These are phyloP conservation scores for Lagenidium giganteum DNA, from an alignment of 352 stramenopile species.

Conservation along the genomic window DNA sequence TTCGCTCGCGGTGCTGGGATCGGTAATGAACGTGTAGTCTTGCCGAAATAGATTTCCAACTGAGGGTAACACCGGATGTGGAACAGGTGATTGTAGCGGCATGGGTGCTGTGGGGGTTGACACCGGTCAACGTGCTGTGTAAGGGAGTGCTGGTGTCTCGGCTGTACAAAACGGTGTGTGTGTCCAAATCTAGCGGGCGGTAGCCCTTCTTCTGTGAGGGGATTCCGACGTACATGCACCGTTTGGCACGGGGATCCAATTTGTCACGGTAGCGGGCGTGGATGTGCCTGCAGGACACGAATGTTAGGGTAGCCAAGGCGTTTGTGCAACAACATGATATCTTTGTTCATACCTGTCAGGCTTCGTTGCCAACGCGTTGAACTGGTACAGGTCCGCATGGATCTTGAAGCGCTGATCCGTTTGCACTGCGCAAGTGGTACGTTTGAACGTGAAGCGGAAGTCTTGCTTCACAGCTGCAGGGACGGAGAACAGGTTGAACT, in stretches of 20 bases:
- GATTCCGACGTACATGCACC: not conserved
- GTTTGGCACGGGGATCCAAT: not conserved
- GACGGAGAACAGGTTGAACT: slow-evolving; percentile 9
- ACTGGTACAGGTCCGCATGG: slow-evolving; percentile 8
- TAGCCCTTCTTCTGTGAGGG: not conserved
- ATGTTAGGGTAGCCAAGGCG: too few relatives aligned
- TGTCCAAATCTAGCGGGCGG: not conserved
- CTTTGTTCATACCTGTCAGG: not conserved
- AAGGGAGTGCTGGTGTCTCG: too few relatives aligned
- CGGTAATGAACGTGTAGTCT: too few relatives aligned
- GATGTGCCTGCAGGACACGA: slow-evolving; percentile 4
- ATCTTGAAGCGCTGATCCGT: slow-evolving; percentile 12
- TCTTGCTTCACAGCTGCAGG: slow-evolving; percentile 4
- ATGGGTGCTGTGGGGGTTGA: too few relatives aligned
- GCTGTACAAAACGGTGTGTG: slow-evolving; percentile 1
- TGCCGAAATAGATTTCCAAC: too few relatives aligned
- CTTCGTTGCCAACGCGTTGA: not conserved
- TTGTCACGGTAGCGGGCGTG: not conserved
- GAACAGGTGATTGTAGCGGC: too few relatives aligned
- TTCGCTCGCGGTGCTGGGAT: too few relatives aligned
- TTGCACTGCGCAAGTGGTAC: slow-evolving; percentile 1
- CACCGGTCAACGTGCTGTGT: too few relatives aligned
- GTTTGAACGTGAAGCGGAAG: slow-evolving; percentile 6
- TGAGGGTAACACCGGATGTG: too few relatives aligned
- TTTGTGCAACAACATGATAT: not conserved